phyloP scores from a whole-genome alignment of 2,329 filamentous ascomycete genomes.

The Ophiosphaerella korrae region DNA sequence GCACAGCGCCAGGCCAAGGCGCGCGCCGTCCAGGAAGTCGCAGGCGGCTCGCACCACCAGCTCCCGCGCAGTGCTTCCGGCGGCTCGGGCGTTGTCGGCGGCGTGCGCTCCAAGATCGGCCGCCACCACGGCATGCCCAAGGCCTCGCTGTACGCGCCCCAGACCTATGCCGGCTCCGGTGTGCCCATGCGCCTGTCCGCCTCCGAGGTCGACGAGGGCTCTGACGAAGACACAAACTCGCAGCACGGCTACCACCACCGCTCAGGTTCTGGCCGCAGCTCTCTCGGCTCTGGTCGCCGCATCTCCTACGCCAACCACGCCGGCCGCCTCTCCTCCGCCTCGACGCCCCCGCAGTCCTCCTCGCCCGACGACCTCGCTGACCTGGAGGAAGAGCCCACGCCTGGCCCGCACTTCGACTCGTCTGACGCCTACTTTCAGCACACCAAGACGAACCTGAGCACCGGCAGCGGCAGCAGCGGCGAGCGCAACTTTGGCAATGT shows the following conservation, averaged over 20 bases:
- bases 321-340: constrained; percentile 57
- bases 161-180: constrained; percentile 75
- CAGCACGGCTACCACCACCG: constrained; percentile 63
- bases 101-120: constrained; percentile 78
- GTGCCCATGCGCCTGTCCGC: constrained; percentile 91
- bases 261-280: constrained; percentile 76
- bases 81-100: constrained; percentile 46
- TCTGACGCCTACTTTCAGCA: constrained; percentile 52
- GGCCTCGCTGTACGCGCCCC: constrained; percentile 77
- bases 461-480: constrained; percentile 50
- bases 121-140: constrained; percentile 83
- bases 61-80: constrained; percentile 46
- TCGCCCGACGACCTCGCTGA: constrained; percentile 47
- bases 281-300: constrained; percentile 52
- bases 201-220: constrained; percentile 91
- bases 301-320: constrained; percentile 47
- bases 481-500: constrained; percentile 60
- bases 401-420: constrained; percentile 46
- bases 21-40: constrained; percentile 82
- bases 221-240: constrained; percentile 71
- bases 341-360: constrained; percentile 58
- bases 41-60: constrained; percentile 60
- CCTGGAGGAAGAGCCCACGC: constrained; percentile 53
- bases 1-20: constrained; percentile 87
- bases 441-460: constrained; percentile 48